These are phyloP conservation scores for Pleurotus tuoliensis DNA, from an alignment of 768 basidiomycete species.

Conservation along the genomic window DNA sequence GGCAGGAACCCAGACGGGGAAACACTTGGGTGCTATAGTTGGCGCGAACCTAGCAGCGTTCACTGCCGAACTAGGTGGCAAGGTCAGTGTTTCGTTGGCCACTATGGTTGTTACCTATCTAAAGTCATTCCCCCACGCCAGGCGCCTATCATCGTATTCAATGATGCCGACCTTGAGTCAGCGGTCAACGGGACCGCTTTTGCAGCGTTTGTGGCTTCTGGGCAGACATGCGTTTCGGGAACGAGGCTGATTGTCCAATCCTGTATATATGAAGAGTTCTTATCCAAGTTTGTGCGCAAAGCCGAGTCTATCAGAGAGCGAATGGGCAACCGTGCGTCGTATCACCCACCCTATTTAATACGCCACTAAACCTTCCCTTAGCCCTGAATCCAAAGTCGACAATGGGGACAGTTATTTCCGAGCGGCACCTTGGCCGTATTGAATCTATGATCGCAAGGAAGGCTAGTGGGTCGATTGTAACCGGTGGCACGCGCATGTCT, in stretches of 20 bases:
- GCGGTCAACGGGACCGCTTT: conserved; percentile 84
- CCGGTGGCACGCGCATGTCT: conserved; percentile 64
- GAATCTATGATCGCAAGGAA: conserved; percentile 45
- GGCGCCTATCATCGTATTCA: conserved; percentile 80
- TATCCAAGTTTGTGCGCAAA: conserved; percentile 59
- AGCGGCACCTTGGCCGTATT: conserved; percentile 60
- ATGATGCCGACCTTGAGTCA: conserved; percentile 69
- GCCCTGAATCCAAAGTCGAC: conserved; percentile 66
- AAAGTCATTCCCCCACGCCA: conserved; percentile 20
- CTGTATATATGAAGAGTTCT: conserved; percentile 63
- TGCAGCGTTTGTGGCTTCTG: conserved; percentile 81
- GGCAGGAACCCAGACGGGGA: conserved; percentile 79
- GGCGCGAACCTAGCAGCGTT: conserved; percentile 70
- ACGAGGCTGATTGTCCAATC: conserved; percentile 76
- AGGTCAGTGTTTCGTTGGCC: conserved; percentile 37
- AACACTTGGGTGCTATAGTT: conserved; percentile 67
- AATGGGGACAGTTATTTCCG: conserved; percentile 81
- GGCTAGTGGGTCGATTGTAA: conserved; percentile 44
- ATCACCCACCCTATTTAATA: background rate
- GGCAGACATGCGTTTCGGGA: conserved; percentile 92
- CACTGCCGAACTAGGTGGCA: conserved; percentile 86
- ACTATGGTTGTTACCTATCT: background rate
- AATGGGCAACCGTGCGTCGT: conserved; percentile 72
- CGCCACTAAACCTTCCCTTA: conserved; percentile 21
- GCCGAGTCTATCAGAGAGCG: conserved; percentile 54